Evolutionary conservation across 1,284 basidiomycete species (phyloP).

Genomic region (Sutorius eximius): DNA sequence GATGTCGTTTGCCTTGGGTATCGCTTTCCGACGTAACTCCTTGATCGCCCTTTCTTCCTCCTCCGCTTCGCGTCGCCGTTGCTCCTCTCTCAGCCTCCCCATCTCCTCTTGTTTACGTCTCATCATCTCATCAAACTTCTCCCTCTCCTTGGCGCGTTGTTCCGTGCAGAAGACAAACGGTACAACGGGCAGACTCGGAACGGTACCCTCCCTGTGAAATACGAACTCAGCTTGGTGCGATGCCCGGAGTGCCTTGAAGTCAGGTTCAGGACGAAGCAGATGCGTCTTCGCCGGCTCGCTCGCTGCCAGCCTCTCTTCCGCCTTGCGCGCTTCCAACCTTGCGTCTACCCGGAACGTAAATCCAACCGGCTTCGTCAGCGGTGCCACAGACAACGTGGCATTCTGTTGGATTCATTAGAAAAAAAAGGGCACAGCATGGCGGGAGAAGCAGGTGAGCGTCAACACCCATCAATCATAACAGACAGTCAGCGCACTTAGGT

Average conservation of each 20-base stretch:
- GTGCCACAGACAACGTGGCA: constrained; percentile 34
- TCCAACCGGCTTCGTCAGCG: constrained; percentile 48
- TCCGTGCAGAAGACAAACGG: constrained; percentile 53
- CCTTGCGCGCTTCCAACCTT: constrained; percentile 42
- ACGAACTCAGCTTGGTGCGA: constrained; percentile 44
- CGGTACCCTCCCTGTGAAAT: constrained; percentile 45
- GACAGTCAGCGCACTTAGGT: constrained; percentile 25
- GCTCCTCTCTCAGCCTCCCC: constrained; percentile 43
- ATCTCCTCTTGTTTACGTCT: constrained; percentile 55
- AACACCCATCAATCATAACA: constrained; percentile 8
- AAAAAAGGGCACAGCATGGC: constrained; percentile 18
- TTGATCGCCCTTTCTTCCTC: constrained; percentile 57
- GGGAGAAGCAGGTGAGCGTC: constrained; percentile 3
- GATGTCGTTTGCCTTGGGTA: constrained; percentile 68
- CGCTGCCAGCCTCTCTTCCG: constrained; percentile 26
- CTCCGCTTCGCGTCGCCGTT: constrained; percentile 44
- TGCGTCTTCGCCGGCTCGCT: constrained; percentile 26
- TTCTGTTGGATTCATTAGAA: constrained; percentile 17
- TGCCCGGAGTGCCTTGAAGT: constrained; percentile 56
- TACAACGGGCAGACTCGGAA: constrained; percentile 45
- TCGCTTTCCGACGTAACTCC: constrained; percentile 56
- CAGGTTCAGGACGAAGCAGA: constrained; percentile 41
- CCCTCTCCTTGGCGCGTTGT: constrained; percentile 56
- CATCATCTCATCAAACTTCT: constrained; percentile 58
- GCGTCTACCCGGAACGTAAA: constrained; percentile 52